Evolutionary conservation across 78 protist species (phyloP).

Genomic region (Dictyostelium capitatum): DNA sequence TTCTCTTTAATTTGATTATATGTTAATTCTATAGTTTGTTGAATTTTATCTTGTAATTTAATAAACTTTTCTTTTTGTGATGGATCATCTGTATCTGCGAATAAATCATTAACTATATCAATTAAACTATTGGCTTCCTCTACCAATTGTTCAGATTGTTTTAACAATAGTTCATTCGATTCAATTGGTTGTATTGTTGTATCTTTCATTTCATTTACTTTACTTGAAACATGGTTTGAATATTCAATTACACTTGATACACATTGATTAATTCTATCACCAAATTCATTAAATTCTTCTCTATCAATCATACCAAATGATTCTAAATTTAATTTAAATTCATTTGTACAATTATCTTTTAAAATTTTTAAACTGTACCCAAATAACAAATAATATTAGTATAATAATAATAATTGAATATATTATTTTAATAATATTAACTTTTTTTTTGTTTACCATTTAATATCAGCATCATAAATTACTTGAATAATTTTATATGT

Average conservation of each 20-base stretch:
- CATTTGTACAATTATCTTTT: not conserved
- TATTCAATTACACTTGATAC: constrained; percentile 17
- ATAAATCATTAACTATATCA: constrained; percentile 31
- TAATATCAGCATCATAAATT: constrained; percentile 75
- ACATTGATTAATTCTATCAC: not conserved
- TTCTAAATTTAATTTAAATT: not conserved
- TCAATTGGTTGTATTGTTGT: not conserved
- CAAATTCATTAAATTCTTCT: constrained; percentile 21
- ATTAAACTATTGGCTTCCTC: constrained; percentile 29
- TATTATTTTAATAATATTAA: not conserved
- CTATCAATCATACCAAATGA: constrained; percentile 17
- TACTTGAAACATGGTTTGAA: constrained; percentile 40
- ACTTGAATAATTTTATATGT: constrained; percentile 38
- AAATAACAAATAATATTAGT: not conserved
- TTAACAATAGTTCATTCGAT: not conserved
- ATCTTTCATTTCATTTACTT: constrained; percentile 9
- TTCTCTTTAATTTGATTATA: not conserved
- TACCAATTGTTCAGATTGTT: constrained; percentile 7
- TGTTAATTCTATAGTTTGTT: not conserved
- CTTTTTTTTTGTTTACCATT: constrained; percentile 1
- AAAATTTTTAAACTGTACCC: constrained; percentile 5
- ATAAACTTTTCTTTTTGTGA: constrained; percentile 10
- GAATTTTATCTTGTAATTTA: not conserved
- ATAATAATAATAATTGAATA: not conserved
- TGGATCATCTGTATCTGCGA: constrained; percentile 30